Percentiles rank a stretch among this genome's conserved stretches.
Evolutionary conservation across 1,284 basidiomycete genomes (phyloP).

Genomic region (Moniliophthora roreri): DNA sequence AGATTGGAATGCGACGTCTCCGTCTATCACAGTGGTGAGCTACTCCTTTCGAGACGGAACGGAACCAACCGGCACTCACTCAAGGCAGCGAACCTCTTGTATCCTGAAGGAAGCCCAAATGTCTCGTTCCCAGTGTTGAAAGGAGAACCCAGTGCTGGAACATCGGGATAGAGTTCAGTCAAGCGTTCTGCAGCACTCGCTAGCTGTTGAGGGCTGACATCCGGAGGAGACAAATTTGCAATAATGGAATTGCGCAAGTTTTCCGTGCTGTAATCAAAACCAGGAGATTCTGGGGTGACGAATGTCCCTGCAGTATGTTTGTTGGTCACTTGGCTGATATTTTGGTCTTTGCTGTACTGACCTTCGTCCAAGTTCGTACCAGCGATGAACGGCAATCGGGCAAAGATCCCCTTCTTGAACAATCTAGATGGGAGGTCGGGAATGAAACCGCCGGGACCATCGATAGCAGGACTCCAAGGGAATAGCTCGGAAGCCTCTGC

Average conservation of each 20-base stretch:
- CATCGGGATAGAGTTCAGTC: conserved; percentile 20
- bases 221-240: conserved; percentile 3
- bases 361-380: conserved; percentile 16
- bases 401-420: conserved; percentile 8
- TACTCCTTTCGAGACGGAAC: too few species aligned
- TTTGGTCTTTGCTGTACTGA: neutral
- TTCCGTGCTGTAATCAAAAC: conserved; percentile 10
- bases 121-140: conserved; percentile 23
- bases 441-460: conserved; percentile 12
- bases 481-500: neutral
- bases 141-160: conserved; percentile 21
- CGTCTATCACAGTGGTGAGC: conserved; percentile 24
- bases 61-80: conserved; percentile 24
- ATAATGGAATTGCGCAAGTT: conserved; percentile 2
- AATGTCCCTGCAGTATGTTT: neutral
- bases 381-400: conserved; percentile 9
- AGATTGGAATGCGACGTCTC: conserved; percentile 42
- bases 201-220: neutral
- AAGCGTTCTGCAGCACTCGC: conserved; percentile 4
- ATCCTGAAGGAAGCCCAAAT: conserved; percentile 26
- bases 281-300: conserved; percentile 4
- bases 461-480: conserved; percentile 19
- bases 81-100: conserved; percentile 43
- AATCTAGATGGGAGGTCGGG: conserved; percentile 12
- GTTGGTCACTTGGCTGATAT: neutral